Conservation (phyloP, 441 rosid species). For the Syzygium malaccense region DNA sequence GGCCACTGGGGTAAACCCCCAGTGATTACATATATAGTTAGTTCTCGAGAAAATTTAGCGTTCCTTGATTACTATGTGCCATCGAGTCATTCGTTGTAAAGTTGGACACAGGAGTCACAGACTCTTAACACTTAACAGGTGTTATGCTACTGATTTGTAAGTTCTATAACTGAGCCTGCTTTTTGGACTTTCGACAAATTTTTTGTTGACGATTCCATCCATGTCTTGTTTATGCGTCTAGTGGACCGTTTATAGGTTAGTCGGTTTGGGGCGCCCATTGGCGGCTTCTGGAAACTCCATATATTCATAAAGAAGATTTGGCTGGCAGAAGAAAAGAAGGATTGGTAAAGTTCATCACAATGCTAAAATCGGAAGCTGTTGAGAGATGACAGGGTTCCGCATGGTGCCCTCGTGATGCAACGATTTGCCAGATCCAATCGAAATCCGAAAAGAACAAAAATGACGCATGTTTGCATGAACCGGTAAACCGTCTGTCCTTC, state of each 20-base stretch:
- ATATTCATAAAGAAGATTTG: background rate
- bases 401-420: background rate
- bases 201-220: background rate
- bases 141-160: background rate
- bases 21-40: too few species aligned
- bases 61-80: background rate
- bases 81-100: background rate
- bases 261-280: background rate
- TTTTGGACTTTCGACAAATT: background rate
- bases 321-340: background rate
- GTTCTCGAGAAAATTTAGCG: background rate
- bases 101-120: background rate
- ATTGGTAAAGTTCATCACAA: background rate
- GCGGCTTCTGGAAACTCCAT: background rate
- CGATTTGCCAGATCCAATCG: background rate
- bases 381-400: background rate
- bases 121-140: background rate
- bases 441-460: background rate
- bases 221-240: background rate
- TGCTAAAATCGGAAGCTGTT: background rate
- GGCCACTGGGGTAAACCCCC: too few species aligned
- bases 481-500: background rate
- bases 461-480: background rate
- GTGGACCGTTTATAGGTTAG: background rate
- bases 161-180: background rate